Evolutionary conservation across 2,329 filamentous ascomycete species (phyloP).

Genomic region (Aureobasidium sp.): DNA sequence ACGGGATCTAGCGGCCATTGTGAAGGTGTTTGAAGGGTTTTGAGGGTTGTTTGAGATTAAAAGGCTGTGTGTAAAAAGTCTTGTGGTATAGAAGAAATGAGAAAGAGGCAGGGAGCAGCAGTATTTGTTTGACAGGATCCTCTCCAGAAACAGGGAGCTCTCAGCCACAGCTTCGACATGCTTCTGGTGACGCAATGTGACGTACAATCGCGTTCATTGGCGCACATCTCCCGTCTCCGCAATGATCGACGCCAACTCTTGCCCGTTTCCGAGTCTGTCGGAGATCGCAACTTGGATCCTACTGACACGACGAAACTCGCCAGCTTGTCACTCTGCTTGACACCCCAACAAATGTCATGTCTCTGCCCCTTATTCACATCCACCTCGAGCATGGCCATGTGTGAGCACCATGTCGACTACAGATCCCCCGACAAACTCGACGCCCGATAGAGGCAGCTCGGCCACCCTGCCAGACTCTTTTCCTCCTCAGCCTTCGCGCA

Average conservation of each 20-base stretch:
- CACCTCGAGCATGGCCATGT: neutral
- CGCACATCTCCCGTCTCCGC: slow-evolving; percentile 9
- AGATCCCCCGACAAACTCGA: neutral
- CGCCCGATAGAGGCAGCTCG: neutral
- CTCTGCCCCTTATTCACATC: neutral
- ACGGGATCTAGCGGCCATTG: slow-evolving; percentile 14
- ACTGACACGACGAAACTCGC: neutral
- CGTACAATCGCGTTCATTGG: neutral
- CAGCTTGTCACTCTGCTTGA: neutral
- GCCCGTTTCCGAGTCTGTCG: neutral
- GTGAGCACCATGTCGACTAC: neutral
- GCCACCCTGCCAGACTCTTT: neutral
- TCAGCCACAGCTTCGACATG: neutral
- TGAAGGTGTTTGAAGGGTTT: neutral
- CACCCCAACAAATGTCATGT: neutral
- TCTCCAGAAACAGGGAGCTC: slow-evolving; percentile 6
- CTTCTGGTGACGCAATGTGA: neutral
- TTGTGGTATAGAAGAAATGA: neutral
- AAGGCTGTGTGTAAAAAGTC: neutral
- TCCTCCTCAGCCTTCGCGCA: slow-evolving; percentile 27
- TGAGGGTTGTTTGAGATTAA: no score
- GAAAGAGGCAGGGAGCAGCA: neutral
- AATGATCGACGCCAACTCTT: neutral
- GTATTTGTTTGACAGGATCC: slow-evolving; percentile 2
- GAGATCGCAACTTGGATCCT: neutral